These are phyloP conservation scores for Penicillium sp. DNA, from an alignment of 2,329 filamentous ascomycete species.

Conservation along the genomic window DNA sequence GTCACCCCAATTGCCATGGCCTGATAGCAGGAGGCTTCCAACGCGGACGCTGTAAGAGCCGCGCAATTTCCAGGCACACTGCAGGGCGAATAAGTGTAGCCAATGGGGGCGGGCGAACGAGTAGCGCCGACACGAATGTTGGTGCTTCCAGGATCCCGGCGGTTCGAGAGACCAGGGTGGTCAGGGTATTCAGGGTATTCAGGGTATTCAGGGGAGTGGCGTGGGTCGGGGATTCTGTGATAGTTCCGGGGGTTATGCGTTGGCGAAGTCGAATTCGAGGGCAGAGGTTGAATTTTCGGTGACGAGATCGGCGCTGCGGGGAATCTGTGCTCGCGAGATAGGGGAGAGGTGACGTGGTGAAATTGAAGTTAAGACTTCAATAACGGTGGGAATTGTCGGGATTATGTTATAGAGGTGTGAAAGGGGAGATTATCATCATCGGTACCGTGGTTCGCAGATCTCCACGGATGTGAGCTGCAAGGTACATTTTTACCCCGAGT, in stretches of 20 bases:
- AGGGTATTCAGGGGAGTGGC: background rate
- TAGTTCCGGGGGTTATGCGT: background rate
- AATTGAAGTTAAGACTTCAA: background rate
- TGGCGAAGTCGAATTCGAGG: background rate
- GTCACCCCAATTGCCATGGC: constrained; percentile 13
- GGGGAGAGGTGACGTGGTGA: constrained; percentile 8
- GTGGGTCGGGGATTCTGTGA: too few relatives aligned
- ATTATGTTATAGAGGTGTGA: too few relatives aligned
- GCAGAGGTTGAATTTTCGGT: constrained; percentile 12
- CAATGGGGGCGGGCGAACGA: constrained; percentile 15
- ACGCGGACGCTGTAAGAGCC: constrained; percentile 21
- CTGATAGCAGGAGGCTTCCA: background rate
- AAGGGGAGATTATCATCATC: constrained; percentile 13
- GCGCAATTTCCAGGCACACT: constrained; percentile 18
- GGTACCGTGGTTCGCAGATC: constrained; percentile 14
- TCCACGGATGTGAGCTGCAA: constrained; percentile 12
- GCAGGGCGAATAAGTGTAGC: constrained; percentile 15
- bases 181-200: background rate
- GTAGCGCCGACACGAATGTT: constrained; percentile 19
- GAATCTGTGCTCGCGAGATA: constrained; percentile 12
- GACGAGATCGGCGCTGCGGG: constrained; percentile 22
- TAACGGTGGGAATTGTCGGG: background rate
- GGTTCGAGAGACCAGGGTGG: constrained; percentile 9
- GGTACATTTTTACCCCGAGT: constrained; percentile 3
- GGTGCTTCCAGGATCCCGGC: constrained; percentile 16